Base-by-base conservation (phyloP, 78 protist genomes). In the Capsaspora owczarzaki region DNA sequence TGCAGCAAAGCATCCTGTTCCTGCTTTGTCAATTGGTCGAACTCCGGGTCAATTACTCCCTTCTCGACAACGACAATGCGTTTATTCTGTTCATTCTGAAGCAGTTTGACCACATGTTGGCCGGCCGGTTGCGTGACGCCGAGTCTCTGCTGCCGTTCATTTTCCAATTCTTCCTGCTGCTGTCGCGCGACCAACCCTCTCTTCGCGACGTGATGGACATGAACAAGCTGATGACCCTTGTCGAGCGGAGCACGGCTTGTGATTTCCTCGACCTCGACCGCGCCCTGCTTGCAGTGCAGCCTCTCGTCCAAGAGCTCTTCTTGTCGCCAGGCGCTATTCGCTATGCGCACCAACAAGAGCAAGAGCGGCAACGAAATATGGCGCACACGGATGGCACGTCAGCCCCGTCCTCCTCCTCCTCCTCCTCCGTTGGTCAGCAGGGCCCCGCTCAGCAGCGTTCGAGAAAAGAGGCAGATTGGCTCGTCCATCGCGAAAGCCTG, bases 81-180 rank as follows among this genome's bases (percentile, higher is more conserved):
- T 69, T 69, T n/a, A 10, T 41, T 5, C 14, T 51, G 49, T 37
- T 29, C 37, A 35, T 71, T n/a, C 40, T 6, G 42, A 41, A n/a
- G 40, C 77, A 71, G 40, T 1, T 44, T 41, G 77, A 44, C 31
- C 10, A 14, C 16, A n/a, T 71, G 23, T 2, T 2, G 31, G 60
- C 12, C 25, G 77, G 77, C 0, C 25, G n/a, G 27, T 33, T 71
- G 38, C 46, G 42, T 37, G 33, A 2, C 33, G 35, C 46, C 33
- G 42, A 71, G 35, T 2, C 2, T 14, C 60, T 71, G 23, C 60
- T 71, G 37, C 53, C 77, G 37, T 71, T 35, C 41, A 0, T 71
- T 29, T 71, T 71, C 25, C 46, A 71, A 38, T 71, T 71, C 77
- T 44, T 71, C 61, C 61, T 44, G 25, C 77, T 71, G 8, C 77